Evolutionary conservation across 1,139 yeast genomes (phyloP), one percentile per base, ranked within the genome.

Genomic region (Sugiyamaella xylanicola): DNA sequence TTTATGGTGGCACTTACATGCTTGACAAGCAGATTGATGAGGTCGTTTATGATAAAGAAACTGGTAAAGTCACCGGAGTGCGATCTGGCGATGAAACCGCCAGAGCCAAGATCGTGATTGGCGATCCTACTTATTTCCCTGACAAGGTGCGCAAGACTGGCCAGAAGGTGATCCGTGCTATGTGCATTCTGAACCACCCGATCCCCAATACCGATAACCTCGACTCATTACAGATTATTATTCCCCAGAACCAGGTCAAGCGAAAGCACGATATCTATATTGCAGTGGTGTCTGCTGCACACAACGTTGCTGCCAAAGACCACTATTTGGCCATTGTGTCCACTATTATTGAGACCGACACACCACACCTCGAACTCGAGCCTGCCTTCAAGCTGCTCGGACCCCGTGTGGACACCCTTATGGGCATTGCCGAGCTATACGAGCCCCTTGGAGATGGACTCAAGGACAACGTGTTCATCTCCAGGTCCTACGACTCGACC

Each of bases 1-100:
- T 93, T 63, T 92, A 93, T 68, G 99, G 99, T 62, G 99, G 99
- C 68, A 93, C 99, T 35, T 93, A 91, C 72, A 95, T 93, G 99
- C 83, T 93, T 69, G 96, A 91, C 72, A 92, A 96, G 48, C 97
- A 97, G 53, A 85, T 95, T 60, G 97, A 93, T 60, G 96, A 92
- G 73, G 81, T 91, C 29, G 79, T 87, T 54, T 91, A 86, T 70
- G 84, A 80, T 52, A 85, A 80, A 20, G 84, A 83, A 29, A 83
- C 83, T 27, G 87, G 85, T 51, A 86, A 85, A 69, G 91, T 91
- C 64, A 79, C 80, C 39, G 97, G 97, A 55, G 96, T 93, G 54
- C 82, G 84, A 64, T 87, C 97, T 52, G 95, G 92, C 60, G 95
- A 91, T 65, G 98, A 97, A 63, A 81, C 80, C 43, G 97, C 97